A percentile compares a stretch with the other conserved stretches of the same genome.
Evolutionary conservation across 1,284 basidiomycete genomes (phyloP).

Genomic region (Trametes hirsuta): DNA sequence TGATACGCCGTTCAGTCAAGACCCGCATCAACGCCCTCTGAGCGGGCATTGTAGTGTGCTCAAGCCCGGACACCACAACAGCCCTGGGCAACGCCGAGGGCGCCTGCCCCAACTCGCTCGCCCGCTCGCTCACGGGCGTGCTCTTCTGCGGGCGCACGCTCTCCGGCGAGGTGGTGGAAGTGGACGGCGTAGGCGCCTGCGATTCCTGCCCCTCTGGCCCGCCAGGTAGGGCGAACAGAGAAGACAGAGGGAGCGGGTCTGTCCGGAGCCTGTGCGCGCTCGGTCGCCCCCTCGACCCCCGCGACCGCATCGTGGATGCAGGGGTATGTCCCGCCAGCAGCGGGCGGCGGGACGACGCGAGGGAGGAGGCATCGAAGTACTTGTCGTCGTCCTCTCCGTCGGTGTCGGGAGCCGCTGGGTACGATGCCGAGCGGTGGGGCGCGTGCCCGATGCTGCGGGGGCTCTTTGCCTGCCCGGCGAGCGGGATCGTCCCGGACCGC

Average conservation of each 20-base stretch:
- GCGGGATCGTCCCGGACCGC: constrained; percentile 19
- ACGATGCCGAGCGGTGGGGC: constrained; percentile 29
- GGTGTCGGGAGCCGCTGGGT: constrained; percentile 20
- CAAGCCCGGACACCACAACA: constrained; percentile 71
- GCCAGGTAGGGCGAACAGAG: constrained; percentile 21
- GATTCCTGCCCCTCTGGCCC: constrained; percentile 11
- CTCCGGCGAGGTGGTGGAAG: constrained; percentile 1
- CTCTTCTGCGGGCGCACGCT: constrained; percentile 17
- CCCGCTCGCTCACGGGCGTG: constrained; percentile 3
- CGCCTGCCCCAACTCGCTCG: constrained; percentile 20
- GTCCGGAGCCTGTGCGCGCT: constrained; percentile 26
- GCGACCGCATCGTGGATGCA: constrained; percentile 30
- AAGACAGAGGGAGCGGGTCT: constrained; percentile 30
- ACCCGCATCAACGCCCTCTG: constrained; percentile 63
- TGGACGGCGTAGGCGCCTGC: neutral
- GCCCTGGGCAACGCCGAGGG: constrained; percentile 54
- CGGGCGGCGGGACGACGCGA: constrained; percentile 33
- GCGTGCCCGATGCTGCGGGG: constrained; percentile 12
- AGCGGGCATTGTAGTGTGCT: constrained; percentile 54
- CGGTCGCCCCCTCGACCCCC: constrained; percentile 22
- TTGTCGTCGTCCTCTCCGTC: constrained; percentile 27
- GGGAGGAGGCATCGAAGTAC: constrained; percentile 30
- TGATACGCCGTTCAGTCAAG: constrained; percentile 54
- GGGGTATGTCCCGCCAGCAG: constrained; percentile 23
- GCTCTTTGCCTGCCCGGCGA: constrained; percentile 10